Evolutionary conservation across 305 asterid species (phyloP), one percentile per base, ranked within the genome.

Genomic region (Stenogyne calaminthoides): DNA sequence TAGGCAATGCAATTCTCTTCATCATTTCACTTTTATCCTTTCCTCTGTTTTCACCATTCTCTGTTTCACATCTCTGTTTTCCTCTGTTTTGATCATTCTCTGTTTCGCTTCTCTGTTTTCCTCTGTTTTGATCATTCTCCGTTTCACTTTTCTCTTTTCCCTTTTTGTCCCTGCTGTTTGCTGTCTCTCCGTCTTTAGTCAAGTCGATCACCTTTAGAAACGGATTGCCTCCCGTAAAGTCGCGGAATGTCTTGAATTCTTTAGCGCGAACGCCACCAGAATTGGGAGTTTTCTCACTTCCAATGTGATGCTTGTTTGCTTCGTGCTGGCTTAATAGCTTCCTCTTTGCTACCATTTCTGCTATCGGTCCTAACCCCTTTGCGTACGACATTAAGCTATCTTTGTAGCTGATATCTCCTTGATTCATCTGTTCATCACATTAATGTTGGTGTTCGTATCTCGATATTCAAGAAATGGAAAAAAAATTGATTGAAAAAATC

Each of bases 311-410:
- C 54, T 47, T 11, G 20, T 18, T 65, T 8, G 67, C n/a, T 66
- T 75, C 78, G 3, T 58, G 77, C 39, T 37, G 66, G 2, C 78
- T 72, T 63, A 68, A 64, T 25, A 89, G 80, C 86, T 87, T 93
- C 69, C 73, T 42, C 39, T 71, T 72, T 20, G 96, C 97, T 63
- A 91, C 83, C 84, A 47, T 70, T 52, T 84, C 81, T 25, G 93
- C 98, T 12, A 77, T 82, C 46, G 91, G 88, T 36, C 97, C 98
- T 78, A 93, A 84, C 19, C 77, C 95, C 81, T 86, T 83, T 5
- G 69, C 85, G 25, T 73, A 93, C 34, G 67, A 69, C 87, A 81
- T 71, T 75, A 93, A 70, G 83, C 98, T 91, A 10, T 86, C 85
- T 60, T 70, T 75, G 84, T 93, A 91, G 59, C 80, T 77, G 16